Evolutionary conservation across 306 rosid species (phyloP).

Genomic region (Rosa persica): DNA sequence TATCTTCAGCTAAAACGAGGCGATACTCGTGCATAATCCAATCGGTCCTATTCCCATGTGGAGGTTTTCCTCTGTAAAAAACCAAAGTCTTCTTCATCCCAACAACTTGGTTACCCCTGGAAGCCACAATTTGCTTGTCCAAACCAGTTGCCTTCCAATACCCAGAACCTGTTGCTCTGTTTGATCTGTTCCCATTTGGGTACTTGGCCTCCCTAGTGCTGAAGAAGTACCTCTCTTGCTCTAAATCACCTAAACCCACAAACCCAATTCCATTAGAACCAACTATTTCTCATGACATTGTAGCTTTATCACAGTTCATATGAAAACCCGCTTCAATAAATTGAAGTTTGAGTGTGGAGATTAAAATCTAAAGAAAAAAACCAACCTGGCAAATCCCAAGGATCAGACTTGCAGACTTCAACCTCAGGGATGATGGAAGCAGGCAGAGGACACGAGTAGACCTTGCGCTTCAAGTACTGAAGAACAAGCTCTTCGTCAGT

Average conservation of each 20-base stretch:
- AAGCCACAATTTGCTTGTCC: slow-evolving; percentile 64
- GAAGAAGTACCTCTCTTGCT: slow-evolving; percentile 89
- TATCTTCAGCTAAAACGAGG: slow-evolving; percentile 36
- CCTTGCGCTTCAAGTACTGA: slow-evolving; percentile 82
- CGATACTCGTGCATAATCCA: slow-evolving; percentile 99
- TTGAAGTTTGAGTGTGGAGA: background rate
- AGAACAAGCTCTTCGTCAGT: slow-evolving; percentile 89
- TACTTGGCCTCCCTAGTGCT: slow-evolving; percentile 91
- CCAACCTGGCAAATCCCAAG: slow-evolving; percentile 98
- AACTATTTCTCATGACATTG: slow-evolving; percentile 4
- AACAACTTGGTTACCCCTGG: slow-evolving; percentile 49
- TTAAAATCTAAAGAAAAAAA: background rate
- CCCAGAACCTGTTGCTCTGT: slow-evolving; percentile 86
- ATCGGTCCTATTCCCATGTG: slow-evolving; percentile 85
- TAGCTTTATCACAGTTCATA: background rate
- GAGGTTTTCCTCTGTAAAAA: slow-evolving; percentile 88
- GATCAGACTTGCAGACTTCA: slow-evolving; percentile 87
- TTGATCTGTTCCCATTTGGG: slow-evolving; percentile 89
- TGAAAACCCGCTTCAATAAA: background rate
- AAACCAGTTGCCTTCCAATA: slow-evolving; percentile 98
- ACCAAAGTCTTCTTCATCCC: slow-evolving; percentile 96
- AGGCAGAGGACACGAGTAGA: slow-evolving; percentile 72
- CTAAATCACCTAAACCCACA: slow-evolving; percentile 55
- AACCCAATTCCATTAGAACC: slow-evolving; percentile 11
- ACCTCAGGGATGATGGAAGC: slow-evolving; percentile 90